phyloP scores from a whole-genome alignment of 495 filamentous ascomycete species.

The Mytilinidion resinicola region DNA sequence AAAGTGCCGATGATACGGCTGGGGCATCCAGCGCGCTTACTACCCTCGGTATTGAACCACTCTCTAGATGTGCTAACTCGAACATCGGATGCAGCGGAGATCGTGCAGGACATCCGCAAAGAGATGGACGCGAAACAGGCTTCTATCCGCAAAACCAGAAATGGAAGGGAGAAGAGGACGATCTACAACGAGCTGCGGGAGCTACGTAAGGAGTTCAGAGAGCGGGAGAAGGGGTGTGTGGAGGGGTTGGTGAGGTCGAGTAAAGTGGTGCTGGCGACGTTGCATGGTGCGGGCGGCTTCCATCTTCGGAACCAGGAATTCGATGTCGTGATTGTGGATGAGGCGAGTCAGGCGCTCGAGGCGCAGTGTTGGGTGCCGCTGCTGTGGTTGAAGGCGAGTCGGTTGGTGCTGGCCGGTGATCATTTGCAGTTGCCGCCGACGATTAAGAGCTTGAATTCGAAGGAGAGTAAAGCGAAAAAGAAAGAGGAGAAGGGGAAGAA shows the following conservation, averaged over 20 bases:
- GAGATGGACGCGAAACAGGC: conserved; percentile 93
- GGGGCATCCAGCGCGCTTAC: conserved; percentile 84
- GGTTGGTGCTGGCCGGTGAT: conserved; percentile 88
- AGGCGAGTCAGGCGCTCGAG: conserved; percentile 92
- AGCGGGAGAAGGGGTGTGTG: conserved; percentile 77
- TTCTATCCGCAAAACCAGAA: conserved; percentile 78
- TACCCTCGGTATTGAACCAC: conserved; percentile 82
- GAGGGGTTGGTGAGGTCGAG: conserved; percentile 64
- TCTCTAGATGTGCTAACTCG: conserved; percentile 90
- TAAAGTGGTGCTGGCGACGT: conserved; percentile 83
- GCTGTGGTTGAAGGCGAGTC: conserved; percentile 56
- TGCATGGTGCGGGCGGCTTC: conserved; percentile 86
- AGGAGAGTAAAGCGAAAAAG: conserved; percentile 31
- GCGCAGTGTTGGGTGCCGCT: conserved; percentile 98
- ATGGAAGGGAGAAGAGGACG: conserved; percentile 67
- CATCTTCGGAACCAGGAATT: conserved; percentile 77
- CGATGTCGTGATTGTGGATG: conserved; percentile 91
- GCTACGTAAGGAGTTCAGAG: conserved; percentile 80
- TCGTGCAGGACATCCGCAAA: conserved; percentile 83
- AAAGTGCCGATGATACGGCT: conserved; percentile 83
- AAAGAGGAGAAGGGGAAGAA: conserved; percentile 22
- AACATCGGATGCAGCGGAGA: conserved; percentile 79
- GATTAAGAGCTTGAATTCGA: conserved; percentile 71
- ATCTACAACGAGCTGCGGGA: conserved; percentile 83
- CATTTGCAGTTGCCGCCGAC: conserved; percentile 93